Percentiles rank a stretch among this genome's conserved stretches.
Conservation (phyloP, 192 early-diverging fungal species). For the Ambispora gerdemannii region DNA sequence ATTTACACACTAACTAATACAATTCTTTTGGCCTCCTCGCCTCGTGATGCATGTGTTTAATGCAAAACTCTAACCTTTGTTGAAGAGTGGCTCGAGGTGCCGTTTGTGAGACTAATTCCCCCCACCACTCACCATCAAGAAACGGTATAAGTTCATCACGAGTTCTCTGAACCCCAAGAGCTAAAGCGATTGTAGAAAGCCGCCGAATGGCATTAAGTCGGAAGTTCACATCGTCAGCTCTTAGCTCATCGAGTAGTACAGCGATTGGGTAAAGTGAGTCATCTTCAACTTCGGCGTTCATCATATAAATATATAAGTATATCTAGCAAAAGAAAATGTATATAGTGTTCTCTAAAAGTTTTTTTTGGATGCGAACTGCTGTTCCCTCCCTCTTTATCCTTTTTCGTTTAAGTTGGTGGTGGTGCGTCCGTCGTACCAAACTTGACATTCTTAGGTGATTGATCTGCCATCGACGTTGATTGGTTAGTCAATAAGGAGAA, state of each 20-base stretch:
- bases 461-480: not conserved
- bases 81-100: not conserved
- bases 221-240: conserved; percentile 85
- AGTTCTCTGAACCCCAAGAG: conserved; percentile 92
- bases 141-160: conserved; percentile 96
- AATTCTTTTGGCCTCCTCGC: too few species aligned
- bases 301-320: conserved; percentile 27
- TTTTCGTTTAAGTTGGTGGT: too few species aligned
- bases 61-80: not conserved
- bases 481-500: not conserved
- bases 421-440: not conserved
- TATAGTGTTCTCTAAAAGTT: too few species aligned
- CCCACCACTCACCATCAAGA: conserved; percentile 72
- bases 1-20: too few species aligned
- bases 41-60: too few species aligned
- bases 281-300: conserved; percentile 46
- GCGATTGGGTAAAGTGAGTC: conserved; percentile 84
- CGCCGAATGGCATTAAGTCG: conserved; percentile 81
- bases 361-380: not conserved
- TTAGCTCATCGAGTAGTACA: conserved; percentile 87
- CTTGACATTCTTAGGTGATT: not conserved
- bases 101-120: not conserved
- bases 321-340: too few species aligned
- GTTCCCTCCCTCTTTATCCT: too few species aligned
- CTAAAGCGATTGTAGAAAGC: conserved; percentile 82